Percentiles rank a stretch among this genome's conserved stretches.
Conservation (phyloP, 163 green algal species). For the Smithsoniella earleae region DNA sequence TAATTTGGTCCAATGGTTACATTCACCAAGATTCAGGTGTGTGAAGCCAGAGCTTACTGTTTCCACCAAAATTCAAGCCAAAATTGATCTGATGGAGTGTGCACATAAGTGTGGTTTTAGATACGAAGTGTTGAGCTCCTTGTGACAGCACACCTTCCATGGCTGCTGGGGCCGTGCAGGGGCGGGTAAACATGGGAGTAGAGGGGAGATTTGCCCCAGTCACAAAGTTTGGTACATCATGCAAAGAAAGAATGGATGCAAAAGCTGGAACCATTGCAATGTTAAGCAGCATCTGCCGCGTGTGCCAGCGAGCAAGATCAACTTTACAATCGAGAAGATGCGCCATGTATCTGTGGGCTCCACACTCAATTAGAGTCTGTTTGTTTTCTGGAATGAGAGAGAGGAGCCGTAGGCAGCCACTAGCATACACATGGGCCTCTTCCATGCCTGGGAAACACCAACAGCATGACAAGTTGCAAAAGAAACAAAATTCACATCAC, state of each 20-base stretch:
- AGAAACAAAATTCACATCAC: too few relatives aligned
- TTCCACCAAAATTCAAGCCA: too few relatives aligned
- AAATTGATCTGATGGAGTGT: too few relatives aligned
- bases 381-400: conserved; percentile 28
- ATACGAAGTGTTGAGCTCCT: too few relatives aligned
- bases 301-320: conserved; percentile 40
- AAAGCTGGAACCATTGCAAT: conserved; percentile 35
- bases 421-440: conserved; percentile 37
- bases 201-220: conserved; percentile 35
- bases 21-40: too few relatives aligned
- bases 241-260: conserved; percentile 32
- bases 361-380: conserved; percentile 30
- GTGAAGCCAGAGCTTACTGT: too few relatives aligned
- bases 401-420: conserved; percentile 39
- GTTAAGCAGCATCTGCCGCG: conserved; percentile 39
- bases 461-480: too few relatives aligned
- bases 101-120: too few relatives aligned
- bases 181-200: neutral
- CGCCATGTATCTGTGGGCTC: conserved; percentile 39
- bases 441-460: conserved; percentile 34
- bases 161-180: conserved; percentile 29
- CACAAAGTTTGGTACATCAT: conserved; percentile 42
- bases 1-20: too few relatives aligned
- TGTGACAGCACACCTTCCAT: conserved; percentile 30
- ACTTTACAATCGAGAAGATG: conserved; percentile 39